A percentile compares a stretch with the other conserved stretches of the same genome.
These are phyloP conservation scores for Meyerozyma guilliermondii DNA, from an alignment of 1,139 yeast species.

Conservation along the genomic window DNA sequence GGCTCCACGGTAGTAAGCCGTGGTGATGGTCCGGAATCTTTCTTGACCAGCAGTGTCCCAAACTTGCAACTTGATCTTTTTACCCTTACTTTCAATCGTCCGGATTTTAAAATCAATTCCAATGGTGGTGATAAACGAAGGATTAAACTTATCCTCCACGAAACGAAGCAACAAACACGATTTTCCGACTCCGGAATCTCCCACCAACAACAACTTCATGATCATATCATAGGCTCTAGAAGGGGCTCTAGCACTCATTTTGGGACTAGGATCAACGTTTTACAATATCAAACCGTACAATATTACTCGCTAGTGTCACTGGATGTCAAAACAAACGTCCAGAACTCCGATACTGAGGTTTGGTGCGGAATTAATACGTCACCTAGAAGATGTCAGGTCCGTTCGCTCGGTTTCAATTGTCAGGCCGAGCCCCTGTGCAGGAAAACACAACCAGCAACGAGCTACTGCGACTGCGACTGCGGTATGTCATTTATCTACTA, in stretches of 20 bases:
- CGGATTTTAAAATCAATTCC: slow-evolving; percentile 98
- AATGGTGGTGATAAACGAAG: slow-evolving; percentile 92
- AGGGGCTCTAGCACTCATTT: slow-evolving; percentile 55
- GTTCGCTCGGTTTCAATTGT: neutral
- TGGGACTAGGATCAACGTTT: neutral
- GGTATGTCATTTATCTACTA: neutral
- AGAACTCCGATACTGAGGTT: neutral
- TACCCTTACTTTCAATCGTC: slow-evolving; percentile 90
- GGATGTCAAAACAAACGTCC: neutral
- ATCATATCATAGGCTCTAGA: slow-evolving; percentile 89
- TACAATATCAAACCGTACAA: neutral
- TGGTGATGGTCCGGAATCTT: slow-evolving; percentile 94
- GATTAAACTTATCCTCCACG: slow-evolving; percentile 95
- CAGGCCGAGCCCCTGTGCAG: neutral
- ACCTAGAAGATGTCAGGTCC: neutral
- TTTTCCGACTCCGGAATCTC: slow-evolving; percentile 95
- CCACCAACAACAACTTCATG: slow-evolving; percentile 88
- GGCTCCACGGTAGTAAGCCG: slow-evolving; percentile 98
- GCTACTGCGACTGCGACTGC: no score
- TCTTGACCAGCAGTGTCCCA: slow-evolving; percentile 99
- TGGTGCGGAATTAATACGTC: neutral
- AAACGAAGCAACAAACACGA: slow-evolving; percentile 91
- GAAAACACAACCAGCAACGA: no score
- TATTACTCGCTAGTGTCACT: neutral
- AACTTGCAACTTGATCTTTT: slow-evolving; percentile 88